These are phyloP conservation scores for Tricholoma furcatifolium DNA, from an alignment of 768 basidiomycete genomes.

Conservation along the genomic window DNA sequence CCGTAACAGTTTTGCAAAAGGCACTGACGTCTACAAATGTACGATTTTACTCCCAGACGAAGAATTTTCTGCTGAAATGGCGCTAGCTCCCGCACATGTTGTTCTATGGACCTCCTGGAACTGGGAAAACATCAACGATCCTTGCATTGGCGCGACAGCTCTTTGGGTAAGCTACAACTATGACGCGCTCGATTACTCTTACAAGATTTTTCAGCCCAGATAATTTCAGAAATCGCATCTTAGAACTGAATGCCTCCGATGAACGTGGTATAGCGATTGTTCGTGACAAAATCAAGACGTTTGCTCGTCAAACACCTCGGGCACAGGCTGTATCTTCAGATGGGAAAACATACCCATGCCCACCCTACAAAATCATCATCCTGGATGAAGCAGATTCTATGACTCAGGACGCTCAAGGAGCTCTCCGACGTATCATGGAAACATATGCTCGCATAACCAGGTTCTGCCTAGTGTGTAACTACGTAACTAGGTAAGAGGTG, in stretches of 20 bases:
- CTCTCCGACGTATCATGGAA: slow-evolving; percentile 98
- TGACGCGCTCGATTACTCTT: slow-evolving; percentile 3
- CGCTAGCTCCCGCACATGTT: slow-evolving; percentile 97
- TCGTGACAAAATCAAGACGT: slow-evolving; percentile 97
- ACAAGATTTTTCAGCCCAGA: slow-evolving; percentile 67
- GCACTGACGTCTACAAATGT: slow-evolving; percentile 93
- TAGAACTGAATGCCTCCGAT: slow-evolving; percentile 98
- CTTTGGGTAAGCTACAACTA: slow-evolving; percentile 69
- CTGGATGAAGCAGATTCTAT: slow-evolving; percentile 99
- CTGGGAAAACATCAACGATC: slow-evolving; percentile 98
- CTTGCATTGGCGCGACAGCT: slow-evolving; percentile 91
- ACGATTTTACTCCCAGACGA: slow-evolving; percentile 5
- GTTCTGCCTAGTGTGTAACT: slow-evolving; percentile 98
- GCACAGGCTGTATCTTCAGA: slow-evolving; percentile 74
- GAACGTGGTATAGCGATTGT: slow-evolving; percentile 97
- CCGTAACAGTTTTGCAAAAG: slow-evolving; percentile 87
- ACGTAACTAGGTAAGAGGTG: slow-evolving; percentile 82
- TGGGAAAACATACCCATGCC: slow-evolving; percentile 87
- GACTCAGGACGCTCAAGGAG: slow-evolving; percentile 99
- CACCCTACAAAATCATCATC: slow-evolving; percentile 98
- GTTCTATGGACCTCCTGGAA: slow-evolving; percentile 98
- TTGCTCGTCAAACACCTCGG: slow-evolving; percentile 89
- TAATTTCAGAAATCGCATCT: slow-evolving; percentile 87
- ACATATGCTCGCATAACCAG: slow-evolving; percentile 96
- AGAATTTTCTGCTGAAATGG: neutral